Base-by-base conservation (phyloP, 108 stramenopile species). In the Nitzschia palea region DNA sequence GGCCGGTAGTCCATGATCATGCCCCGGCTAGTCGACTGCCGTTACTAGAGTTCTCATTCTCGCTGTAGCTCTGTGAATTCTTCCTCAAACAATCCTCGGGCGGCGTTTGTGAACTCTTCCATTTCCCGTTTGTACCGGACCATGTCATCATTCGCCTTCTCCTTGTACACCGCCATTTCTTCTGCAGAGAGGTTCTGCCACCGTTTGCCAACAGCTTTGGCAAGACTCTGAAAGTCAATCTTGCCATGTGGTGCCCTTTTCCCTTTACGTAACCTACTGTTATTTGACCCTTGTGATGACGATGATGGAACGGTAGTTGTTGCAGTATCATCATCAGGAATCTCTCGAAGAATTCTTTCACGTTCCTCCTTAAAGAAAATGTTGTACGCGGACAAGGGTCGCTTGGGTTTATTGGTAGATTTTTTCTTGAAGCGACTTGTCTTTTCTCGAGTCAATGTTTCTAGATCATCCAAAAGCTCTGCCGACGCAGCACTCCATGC, bases 191-290 rank as follows among this genome's bases (percentile, higher is more conserved):
- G 70, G 3, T 80, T 74, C 63, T 90, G 79, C 91, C 91, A 93
- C 40, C 85, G 76, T 27, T 67, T 59, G 2, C 84, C 88, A 52
- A 93, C 86, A 17, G 71, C 42, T 60, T 85, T 88, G 57, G 86
- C 89, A 23, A 90, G 76, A 30, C 68, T 80, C 36, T 90, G 83
- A 76, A 90, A 90, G 6, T 85, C 82, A 72, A 90, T 90, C 68
- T 90, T 90, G 14, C 88, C 85, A 72, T 86, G 84, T 8, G 85
- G 80, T 15, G 4, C 30, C 5, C 42, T 60, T 36, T 60, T 60
- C 20, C 25, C 42, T 40, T 57, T 65, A 20, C 47, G 47, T 18
- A 20, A 20, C 37, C 37, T 40, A 12, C 12, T 12, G 6, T 40
- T 12, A 40, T 40, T 6, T 6, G 37, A 40, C 6, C 10, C 37